Conservation (phyloP, 2,329 filamentous ascomycete genomes). For the Chaetomiaceae sp. region DNA sequence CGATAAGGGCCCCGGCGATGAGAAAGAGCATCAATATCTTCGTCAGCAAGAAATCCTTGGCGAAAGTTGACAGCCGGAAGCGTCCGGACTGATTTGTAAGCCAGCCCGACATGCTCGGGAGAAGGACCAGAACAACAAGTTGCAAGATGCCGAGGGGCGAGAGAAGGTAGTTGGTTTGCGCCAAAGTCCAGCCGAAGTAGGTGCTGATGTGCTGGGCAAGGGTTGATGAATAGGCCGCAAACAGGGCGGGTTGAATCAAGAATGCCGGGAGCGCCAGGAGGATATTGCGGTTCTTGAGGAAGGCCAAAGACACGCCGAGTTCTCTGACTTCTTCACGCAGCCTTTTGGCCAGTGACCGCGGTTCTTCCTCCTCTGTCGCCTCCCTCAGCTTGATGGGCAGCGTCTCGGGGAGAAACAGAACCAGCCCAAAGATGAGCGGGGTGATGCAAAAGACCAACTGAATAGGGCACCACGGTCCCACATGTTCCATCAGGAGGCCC, state of each 20-base stretch:
- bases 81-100: slow-evolving; percentile 17
- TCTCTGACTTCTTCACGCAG: slow-evolving; percentile 11
- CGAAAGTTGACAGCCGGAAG: slow-evolving; percentile 19
- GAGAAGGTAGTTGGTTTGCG: slow-evolving; percentile 22
- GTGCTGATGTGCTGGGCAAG: slow-evolving; percentile 24
- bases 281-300: slow-evolving; percentile 23
- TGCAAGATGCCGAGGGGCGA: slow-evolving; percentile 19
- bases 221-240: slow-evolving; percentile 20
- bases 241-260: slow-evolving; percentile 21
- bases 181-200: slow-evolving; percentile 26
- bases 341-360: not conserved
- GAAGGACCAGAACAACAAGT: slow-evolving; percentile 16
- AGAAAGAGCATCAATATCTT: slow-evolving; percentile 17
- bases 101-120: slow-evolving; percentile 12
- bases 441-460: slow-evolving; percentile 20
- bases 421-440: slow-evolving; percentile 16
- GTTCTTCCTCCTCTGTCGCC: not conserved
- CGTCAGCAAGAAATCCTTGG: slow-evolving; percentile 20
- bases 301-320: slow-evolving; percentile 11
- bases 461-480: slow-evolving; percentile 22
- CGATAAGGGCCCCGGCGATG: slow-evolving; percentile 14
- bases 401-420: slow-evolving; percentile 24
- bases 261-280: slow-evolving; percentile 17
- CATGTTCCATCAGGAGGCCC: slow-evolving; percentile 23
- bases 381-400: slow-evolving; percentile 15